These are phyloP conservation scores for Acacia crassicarpa DNA, from an alignment of 306 rosid genomes.

Conservation along the genomic window DNA sequence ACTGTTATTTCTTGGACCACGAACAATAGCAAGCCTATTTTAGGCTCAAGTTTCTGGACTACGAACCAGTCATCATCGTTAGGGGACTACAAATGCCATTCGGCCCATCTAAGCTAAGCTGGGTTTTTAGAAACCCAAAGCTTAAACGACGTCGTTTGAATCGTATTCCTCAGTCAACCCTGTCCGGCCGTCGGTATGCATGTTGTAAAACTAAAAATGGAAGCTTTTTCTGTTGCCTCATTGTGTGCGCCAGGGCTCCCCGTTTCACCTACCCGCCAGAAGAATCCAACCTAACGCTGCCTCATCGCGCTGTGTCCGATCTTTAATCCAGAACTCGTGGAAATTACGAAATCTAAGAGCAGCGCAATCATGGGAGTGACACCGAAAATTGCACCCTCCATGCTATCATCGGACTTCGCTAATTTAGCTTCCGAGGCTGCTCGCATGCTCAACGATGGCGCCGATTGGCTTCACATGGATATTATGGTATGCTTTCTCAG, in stretches of 20 bases:
- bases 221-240: not conserved
- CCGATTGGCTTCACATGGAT: conserved; percentile 99
- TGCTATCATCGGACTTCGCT: conserved; percentile 94
- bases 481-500: conserved; percentile 63
- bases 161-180: not conserved
- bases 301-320: not conserved
- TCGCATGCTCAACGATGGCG: conserved; percentile 75
- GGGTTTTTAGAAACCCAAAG: not conserved
- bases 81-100: not conserved
- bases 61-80: not conserved
- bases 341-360: not conserved
- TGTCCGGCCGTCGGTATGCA: not conserved
- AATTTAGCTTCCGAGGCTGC: conserved; percentile 92
- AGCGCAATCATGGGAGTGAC: conserved; percentile 37
- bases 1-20: not conserved
- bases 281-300: not conserved
- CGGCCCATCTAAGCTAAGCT: not conserved
- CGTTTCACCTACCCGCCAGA: not conserved
- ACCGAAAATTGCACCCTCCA: conserved; percentile 95
- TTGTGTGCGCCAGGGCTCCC: not conserved
- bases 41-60: not conserved
- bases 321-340: not conserved
- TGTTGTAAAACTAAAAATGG: not conserved
- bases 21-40: not conserved
- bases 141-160: not conserved